Percentiles rank a stretch among this genome's conserved stretches.
Evolutionary conservation across 257 asterid species (phyloP).

Genomic region (Gentiana straminea): DNA sequence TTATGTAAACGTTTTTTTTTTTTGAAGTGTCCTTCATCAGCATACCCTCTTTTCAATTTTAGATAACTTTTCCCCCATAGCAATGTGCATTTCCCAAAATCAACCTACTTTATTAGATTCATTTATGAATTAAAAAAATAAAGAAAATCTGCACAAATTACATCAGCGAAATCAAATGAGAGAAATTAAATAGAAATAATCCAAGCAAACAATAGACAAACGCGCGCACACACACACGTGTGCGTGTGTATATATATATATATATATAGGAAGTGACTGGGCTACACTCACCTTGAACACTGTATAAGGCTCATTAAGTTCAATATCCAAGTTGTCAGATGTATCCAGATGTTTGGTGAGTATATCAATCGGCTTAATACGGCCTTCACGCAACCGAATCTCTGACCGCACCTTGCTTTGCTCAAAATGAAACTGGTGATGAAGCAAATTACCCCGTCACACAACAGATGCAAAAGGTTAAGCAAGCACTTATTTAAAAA

Average conservation of each 20-base stretch:
- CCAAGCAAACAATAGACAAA: too few relatives aligned
- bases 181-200: too few relatives aligned
- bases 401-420: constrained; percentile 93
- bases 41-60: background rate
- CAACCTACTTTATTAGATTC: too few relatives aligned
- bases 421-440: constrained; percentile 81
- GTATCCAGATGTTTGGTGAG: constrained; percentile 84
- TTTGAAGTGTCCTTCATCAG: too few relatives aligned
- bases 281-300: constrained; percentile 53
- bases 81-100: too few relatives aligned
- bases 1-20: background rate
- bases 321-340: constrained; percentile 70
- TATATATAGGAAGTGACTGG: too few relatives aligned
- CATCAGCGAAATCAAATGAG: too few relatives aligned
- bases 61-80: too few relatives aligned
- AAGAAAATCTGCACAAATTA: too few relatives aligned
- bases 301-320: constrained; percentile 81
- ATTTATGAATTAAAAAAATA: too few relatives aligned
- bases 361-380: constrained; percentile 83
- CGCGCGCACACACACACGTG: too few relatives aligned
- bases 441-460: constrained; percentile 11
- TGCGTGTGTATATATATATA: too few relatives aligned
- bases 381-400: constrained; percentile 90
- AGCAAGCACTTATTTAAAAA: background rate
- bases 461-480: constrained; percentile 6